Conservation (phyloP, 495 filamentous ascomycete genomes). For the Melanomma pulvis-pyrius region DNA sequence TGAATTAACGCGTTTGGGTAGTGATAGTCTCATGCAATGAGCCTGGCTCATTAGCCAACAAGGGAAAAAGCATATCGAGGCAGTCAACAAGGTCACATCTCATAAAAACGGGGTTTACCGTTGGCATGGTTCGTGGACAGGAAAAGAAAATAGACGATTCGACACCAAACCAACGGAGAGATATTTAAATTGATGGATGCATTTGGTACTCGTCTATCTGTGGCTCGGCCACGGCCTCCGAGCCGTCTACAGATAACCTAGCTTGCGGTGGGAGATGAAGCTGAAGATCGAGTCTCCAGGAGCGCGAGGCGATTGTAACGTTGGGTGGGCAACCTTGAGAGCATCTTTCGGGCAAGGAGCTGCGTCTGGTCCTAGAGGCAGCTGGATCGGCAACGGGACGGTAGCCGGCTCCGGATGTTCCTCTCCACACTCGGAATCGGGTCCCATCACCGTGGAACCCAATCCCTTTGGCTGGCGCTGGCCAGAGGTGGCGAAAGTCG, state of each 20-base stretch:
- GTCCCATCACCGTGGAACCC: constrained; percentile 5
- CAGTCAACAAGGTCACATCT: not conserved
- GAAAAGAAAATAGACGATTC: not conserved
- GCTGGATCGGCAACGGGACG: not conserved
- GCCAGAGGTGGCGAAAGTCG: not conserved
- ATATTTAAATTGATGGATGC: too few species aligned
- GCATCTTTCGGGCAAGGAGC: not conserved
- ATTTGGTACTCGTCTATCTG: too few species aligned
- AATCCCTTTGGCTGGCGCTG: not conserved
- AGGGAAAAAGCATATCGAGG: not conserved
- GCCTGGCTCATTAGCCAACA: not conserved
- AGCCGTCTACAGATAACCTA: too few species aligned
- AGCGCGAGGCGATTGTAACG: too few species aligned
- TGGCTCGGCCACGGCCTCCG: too few species aligned
- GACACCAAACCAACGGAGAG: too few species aligned
- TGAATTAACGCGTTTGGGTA: not conserved
- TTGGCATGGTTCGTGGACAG: not conserved
- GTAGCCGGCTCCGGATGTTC: not conserved
- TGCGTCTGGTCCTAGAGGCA: not conserved
- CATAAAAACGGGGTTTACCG: not conserved
- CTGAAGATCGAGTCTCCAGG: too few species aligned
- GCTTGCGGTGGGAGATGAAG: too few species aligned
- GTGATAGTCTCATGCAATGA: not conserved
- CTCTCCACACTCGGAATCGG: constrained; percentile 4
- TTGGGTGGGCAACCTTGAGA: too few species aligned